phyloP scores from a whole-genome alignment of 176 grass and related monocot species.

The Aechmea fasciata region DNA sequence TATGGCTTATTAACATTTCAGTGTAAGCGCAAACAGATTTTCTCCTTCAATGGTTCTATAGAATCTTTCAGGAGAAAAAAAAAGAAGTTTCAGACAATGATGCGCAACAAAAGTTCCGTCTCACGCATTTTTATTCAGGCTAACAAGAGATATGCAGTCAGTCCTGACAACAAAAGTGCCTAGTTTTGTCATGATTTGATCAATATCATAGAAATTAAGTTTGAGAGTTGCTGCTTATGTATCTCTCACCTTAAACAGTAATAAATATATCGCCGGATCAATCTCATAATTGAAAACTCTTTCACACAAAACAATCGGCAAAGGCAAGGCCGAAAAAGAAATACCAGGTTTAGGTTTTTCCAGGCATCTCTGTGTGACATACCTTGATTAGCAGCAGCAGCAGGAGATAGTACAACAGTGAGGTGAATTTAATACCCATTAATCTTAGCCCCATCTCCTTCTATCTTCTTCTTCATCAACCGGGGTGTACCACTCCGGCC shows the following conservation, averaged over 20 bases:
- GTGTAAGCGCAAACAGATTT: no score
- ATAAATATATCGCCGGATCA: neutral
- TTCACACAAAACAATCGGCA: neutral
- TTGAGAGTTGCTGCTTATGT: neutral
- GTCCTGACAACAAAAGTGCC: neutral
- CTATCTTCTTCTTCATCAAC: constrained; percentile 87
- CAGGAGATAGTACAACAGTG: constrained; percentile 8
- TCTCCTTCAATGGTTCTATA: no score
- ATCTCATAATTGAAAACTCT: neutral
- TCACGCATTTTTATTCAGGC: no score
- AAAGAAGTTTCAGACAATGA: no score
- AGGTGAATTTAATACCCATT: neutral
- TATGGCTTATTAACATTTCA: no score
- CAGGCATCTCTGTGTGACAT: neutral
- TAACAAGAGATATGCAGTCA: neutral
- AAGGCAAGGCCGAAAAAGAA: neutral
- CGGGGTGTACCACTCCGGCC: constrained; percentile 78
- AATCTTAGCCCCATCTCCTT: constrained; percentile 72
- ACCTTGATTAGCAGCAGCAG: neutral
- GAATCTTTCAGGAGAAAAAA: no score
- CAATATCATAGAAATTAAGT: neutral
- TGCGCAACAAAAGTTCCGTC: no score
- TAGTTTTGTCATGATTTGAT: neutral
- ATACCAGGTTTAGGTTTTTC: constrained; percentile 13
- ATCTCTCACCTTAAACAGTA: neutral